These are phyloP conservation scores for Pleurotus pulmonarius DNA, from an alignment of 768 basidiomycete genomes.

Conservation along the genomic window DNA sequence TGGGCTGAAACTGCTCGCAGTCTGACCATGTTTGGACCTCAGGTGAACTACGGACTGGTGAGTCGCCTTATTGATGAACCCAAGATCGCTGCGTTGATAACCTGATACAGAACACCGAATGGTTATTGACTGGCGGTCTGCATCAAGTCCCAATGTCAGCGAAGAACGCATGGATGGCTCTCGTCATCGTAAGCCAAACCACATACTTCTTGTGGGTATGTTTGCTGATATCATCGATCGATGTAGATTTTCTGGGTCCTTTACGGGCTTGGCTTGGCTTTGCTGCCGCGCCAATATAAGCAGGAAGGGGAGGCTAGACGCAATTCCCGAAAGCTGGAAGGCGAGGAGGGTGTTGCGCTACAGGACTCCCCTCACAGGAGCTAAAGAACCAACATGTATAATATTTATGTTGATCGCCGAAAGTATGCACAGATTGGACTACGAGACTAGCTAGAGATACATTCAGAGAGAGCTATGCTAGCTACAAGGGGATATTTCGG, in stretches of 20 bases:
- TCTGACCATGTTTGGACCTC: too few species aligned
- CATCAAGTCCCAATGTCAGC: conserved; percentile 34
- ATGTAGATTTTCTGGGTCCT: conserved; percentile 44
- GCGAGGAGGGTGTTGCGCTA: not conserved
- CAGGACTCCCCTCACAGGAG: not conserved
- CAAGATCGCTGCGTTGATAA: not conserved
- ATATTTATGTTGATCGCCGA: too few species aligned
- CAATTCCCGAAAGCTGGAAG: not conserved
- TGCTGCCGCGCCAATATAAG: conserved; percentile 42
- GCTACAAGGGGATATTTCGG: not conserved
- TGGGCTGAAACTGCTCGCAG: too few species aligned
- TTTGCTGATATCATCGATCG: not conserved
- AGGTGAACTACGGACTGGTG: conserved; percentile 43
- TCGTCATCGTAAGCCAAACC: conserved; percentile 30
- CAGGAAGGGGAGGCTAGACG: conserved; percentile 29
- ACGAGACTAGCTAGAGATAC: not conserved
- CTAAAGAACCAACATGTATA: not conserved
- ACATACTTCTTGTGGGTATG: not conserved
- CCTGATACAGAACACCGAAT: conserved; percentile 40
- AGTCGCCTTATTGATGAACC: not conserved
- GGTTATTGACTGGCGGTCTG: conserved; percentile 30
- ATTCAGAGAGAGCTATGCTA: not conserved
- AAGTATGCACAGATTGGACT: not conserved
- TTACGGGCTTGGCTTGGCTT: conserved; percentile 35
- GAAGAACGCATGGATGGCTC: conserved; percentile 44